Percentiles rank a stretch among this genome's conserved stretches.
phyloP scores from a whole-genome alignment of 2,329 filamentous ascomycete genomes.

The Trichoderma sp. region DNA sequence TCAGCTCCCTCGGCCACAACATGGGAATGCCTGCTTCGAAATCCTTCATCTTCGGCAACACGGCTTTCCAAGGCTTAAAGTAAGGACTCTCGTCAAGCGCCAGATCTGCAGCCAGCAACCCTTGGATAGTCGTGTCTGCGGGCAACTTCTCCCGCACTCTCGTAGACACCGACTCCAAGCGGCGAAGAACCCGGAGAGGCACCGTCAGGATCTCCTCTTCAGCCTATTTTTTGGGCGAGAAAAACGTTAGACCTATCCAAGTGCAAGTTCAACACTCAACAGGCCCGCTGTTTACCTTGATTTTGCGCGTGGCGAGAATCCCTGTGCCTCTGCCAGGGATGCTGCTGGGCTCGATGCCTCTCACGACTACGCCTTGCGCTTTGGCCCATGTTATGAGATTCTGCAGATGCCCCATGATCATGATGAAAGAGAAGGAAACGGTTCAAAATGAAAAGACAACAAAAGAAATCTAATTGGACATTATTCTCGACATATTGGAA shows the following conservation, averaged over 20 bases:
- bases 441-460: not conserved
- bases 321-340: conserved; percentile 73
- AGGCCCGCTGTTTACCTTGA: conserved; percentile 52
- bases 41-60: conserved; percentile 65
- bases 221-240: conserved; percentile 30
- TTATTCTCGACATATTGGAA: not conserved
- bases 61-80: conserved; percentile 61
- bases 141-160: conserved; percentile 55
- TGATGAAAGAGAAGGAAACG: not conserved
- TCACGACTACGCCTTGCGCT: conserved; percentile 41
- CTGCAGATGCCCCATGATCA: conserved; percentile 15
- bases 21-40: conserved; percentile 49
- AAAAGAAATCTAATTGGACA: not conserved
- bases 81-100: conserved; percentile 53
- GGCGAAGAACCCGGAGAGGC: conserved; percentile 64
- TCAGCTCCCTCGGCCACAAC: conserved; percentile 49
- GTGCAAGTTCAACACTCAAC: not conserved
- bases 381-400: conserved; percentile 17
- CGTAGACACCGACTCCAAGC: conserved; percentile 59
- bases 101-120: conserved; percentile 69
- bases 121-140: conserved; percentile 63
- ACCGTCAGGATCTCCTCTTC: conserved; percentile 64
- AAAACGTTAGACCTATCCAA: not conserved
- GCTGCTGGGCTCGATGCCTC: conserved; percentile 63
- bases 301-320: conserved; percentile 64